A percentile compares a stretch with the other conserved stretches of the same genome.
phyloP scores from a whole-genome alignment of 2,329 filamentous ascomycete species.

The Byssothecium circinans region DNA sequence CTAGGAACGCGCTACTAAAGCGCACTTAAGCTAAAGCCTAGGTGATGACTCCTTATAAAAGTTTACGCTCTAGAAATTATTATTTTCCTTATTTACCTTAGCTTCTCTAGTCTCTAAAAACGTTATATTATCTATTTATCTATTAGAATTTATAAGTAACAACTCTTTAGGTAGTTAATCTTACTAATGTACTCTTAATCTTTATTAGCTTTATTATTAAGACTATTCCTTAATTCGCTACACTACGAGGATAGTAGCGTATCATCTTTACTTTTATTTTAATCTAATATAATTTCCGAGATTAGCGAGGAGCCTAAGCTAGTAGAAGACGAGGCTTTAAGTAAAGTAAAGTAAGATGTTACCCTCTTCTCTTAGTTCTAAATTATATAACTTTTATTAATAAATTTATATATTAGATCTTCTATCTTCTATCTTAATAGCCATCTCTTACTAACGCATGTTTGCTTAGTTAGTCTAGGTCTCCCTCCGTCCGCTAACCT shows the following conservation, averaged over 20 bases:
- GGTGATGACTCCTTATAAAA: conserved; percentile 7
- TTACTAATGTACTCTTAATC: conserved; percentile 11
- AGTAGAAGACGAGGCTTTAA: conserved; percentile 11
- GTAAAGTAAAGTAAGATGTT: conserved; percentile 3
- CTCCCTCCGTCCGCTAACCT: conserved; percentile 8
- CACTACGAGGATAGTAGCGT: conserved; percentile 7
- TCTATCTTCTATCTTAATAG: conserved; percentile 6
- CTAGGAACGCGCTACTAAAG: conserved; percentile 1
- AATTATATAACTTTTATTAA: conserved; percentile 11
- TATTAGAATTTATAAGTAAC: conserved; percentile 10
- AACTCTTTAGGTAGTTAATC: conserved; percentile 11
- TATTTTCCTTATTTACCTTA: conserved; percentile 8
- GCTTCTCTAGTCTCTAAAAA: conserved; percentile 5
- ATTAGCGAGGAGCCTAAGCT: conserved; percentile 1
- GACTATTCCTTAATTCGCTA: conserved; percentile 10
- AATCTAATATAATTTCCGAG: background rate
- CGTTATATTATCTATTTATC: conserved; percentile 11
- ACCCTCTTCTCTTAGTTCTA: conserved; percentile 8
- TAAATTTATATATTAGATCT: conserved; percentile 12
- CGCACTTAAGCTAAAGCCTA: conserved; percentile 8
- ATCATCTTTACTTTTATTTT: conserved; percentile 7
- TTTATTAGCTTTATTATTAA: conserved; percentile 5
- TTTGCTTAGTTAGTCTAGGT: conserved; percentile 6
- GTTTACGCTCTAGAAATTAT: conserved; percentile 9
- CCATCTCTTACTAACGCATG: conserved; percentile 5